Conservation (phyloP, 495 filamentous ascomycete species). For the Podospora pseudopauciseta region DNA sequence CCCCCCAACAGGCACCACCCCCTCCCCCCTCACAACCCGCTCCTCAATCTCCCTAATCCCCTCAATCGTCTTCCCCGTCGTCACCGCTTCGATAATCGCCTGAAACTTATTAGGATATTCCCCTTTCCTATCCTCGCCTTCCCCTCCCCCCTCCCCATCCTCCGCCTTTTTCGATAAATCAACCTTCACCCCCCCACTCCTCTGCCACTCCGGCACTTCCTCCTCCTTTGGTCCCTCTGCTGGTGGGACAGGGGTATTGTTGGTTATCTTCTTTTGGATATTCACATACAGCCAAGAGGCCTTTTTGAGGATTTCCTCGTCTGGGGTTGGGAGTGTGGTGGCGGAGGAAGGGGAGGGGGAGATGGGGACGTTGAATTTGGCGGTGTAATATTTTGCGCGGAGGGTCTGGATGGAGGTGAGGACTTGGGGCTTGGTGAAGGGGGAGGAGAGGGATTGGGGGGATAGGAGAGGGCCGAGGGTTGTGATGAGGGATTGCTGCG, state of each 20-base stretch:
- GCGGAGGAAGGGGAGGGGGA: constrained; percentile 30
- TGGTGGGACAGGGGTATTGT: neutral
- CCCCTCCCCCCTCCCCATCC: constrained; percentile 11
- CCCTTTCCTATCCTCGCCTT: constrained; percentile 27
- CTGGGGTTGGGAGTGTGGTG: constrained; percentile 12
- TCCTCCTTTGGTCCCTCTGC: neutral
- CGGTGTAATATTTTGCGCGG: constrained; percentile 45
- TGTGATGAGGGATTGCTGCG: constrained; percentile 27
- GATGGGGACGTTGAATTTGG: constrained; percentile 34
- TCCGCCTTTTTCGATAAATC: constrained; percentile 38
- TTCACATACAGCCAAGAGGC: constrained; percentile 27
- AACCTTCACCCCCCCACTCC: constrained; percentile 37
- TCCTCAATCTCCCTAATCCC: constrained; percentile 89
- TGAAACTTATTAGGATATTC: constrained; percentile 85
- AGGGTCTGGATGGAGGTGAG: constrained; percentile 37
- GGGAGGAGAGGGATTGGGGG: constrained; percentile 16
- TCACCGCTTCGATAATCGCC: constrained; percentile 85
- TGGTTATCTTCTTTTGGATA: constrained; percentile 26
- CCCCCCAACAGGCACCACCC: constrained; percentile 33
- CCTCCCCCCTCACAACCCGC: constrained; percentile 62
- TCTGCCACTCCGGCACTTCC: constrained; percentile 40
- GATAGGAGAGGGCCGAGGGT: constrained; percentile 26
- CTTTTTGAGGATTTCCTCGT: constrained; percentile 27
- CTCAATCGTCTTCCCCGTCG: constrained; percentile 75
- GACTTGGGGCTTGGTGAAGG: constrained; percentile 25